Evolutionary conservation across 2,329 filamentous ascomycete species (phyloP), one percentile per base, ranked within the genome.

Genomic region (Alternaria gaisen): DNA sequence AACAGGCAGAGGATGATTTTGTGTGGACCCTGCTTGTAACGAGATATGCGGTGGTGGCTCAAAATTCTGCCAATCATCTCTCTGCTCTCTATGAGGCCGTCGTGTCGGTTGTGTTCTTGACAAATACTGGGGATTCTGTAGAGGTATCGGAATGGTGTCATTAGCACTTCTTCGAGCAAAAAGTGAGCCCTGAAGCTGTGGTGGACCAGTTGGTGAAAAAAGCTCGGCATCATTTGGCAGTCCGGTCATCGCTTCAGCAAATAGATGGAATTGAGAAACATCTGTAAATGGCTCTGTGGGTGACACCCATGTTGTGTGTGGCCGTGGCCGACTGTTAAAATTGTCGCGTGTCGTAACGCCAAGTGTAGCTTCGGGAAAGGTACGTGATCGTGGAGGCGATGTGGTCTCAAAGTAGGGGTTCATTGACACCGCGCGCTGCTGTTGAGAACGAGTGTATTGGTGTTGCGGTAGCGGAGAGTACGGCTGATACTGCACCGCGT

Each of bases 191-290:
- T 74, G 76, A 11, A 77, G 70, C 41, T 66, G 73, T 16, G 72
- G 71, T 4, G 73, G 67, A 9, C 68, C 72, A n/a, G 63, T 72
- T n/a, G 75, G 71, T 32, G 75, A 76, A 28, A 72, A 66, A 3
- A 67, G 54, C n/a, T 75, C 75, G n/a, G 71, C 63, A 24, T 72
- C 71, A 26, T 68, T 68, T 16, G 73, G 66, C 9, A 79, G 67
- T 0, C 77, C 76, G 32, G 71, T 74, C 12, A 76, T 80, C 18
- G 78, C 78, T 68, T 79, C 77, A 22, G 73, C 78, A 46, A 80
- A 80, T 1, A 79, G 70, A 38, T 77, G 76, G 36, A 78, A 78
- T 32, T 80, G 74, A 10, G 74, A 73, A 12, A 72, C 61, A 54
- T 78, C 72, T 9, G 72, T 69, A 52, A 79, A 78, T 11, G 77